Evolutionary conservation across 352 stramenopile species (phyloP).

Genomic region (Globisporangium spinosum): DNA sequence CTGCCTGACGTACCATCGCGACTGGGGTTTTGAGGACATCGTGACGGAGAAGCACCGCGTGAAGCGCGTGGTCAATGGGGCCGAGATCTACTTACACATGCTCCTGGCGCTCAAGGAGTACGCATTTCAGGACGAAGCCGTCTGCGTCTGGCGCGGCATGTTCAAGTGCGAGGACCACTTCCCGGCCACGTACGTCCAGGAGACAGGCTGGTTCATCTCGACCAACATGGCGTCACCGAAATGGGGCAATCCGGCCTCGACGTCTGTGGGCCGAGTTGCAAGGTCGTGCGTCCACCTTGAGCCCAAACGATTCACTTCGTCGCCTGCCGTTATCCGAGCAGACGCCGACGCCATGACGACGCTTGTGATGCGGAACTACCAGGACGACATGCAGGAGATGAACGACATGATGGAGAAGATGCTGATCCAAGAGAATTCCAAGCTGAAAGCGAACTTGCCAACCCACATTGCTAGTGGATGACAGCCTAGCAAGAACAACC

Average conservation of each 20-base stretch:
- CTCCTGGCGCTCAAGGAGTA: constrained; percentile 7
- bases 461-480: background rate
- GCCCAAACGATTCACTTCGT: background rate
- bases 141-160: constrained; percentile 11
- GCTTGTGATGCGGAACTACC: constrained; percentile 49
- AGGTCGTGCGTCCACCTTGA: constrained; percentile 11
- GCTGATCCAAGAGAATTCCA: constrained; percentile 34
- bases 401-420: constrained; percentile 50
- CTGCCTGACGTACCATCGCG: background rate
- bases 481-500: no score
- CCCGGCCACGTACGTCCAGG: constrained; percentile 9
- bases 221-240: background rate
- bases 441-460: background rate
- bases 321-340: background rate
- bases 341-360: constrained; percentile 48
- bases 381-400: constrained; percentile 48
- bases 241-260: no score
- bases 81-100: background rate
- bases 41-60: constrained; percentile 8
- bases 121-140: background rate
- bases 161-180: constrained; percentile 15
- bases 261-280: background rate
- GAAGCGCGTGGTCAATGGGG: background rate
- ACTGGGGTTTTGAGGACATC: constrained; percentile 7
- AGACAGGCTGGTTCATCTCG: constrained; percentile 1